phyloP scores from a whole-genome alignment of 2,329 filamentous ascomycete species.

The Dryadomyces sulphureus region DNA sequence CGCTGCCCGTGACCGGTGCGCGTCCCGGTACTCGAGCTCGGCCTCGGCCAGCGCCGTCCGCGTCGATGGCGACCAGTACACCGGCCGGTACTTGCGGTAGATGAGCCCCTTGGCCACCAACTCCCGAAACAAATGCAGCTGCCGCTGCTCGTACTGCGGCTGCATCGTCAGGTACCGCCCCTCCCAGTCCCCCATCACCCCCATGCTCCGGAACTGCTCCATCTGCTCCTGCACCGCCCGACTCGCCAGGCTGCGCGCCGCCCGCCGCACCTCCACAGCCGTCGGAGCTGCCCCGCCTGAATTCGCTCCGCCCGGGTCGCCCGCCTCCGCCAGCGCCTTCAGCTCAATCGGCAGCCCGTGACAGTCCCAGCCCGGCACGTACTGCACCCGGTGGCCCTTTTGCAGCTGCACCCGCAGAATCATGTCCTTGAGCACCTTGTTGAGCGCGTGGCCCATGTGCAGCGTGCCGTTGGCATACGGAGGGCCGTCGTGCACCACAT shows the following conservation, averaged over 20 bases:
- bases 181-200: constrained; percentile 70
- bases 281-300: constrained; percentile 17
- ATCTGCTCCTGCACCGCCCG: constrained; percentile 60
- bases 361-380: constrained; percentile 92
- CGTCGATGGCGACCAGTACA: constrained; percentile 76
- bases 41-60: constrained; percentile 69
- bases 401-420: constrained; percentile 70
- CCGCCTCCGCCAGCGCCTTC: constrained; percentile 55
- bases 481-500: constrained; percentile 86
- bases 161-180: constrained; percentile 70
- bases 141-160: constrained; percentile 54
- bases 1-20: constrained; percentile 57
- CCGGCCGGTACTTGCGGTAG: constrained; percentile 66
- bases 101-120: constrained; percentile 62
- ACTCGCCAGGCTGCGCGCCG: constrained; percentile 50
- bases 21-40: constrained; percentile 70
- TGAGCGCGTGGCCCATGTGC: constrained; percentile 87
- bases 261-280: constrained; percentile 44
- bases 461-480: constrained; percentile 90
- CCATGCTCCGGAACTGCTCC: constrained; percentile 57
- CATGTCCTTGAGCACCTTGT: constrained; percentile 95
- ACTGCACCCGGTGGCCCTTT: constrained; percentile 61
- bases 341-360: constrained; percentile 95
- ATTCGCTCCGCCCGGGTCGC: constrained; percentile 10
- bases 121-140: constrained; percentile 59